Evolutionary conservation across 768 basidiomycete species (phyloP), one percentile per base, ranked within the genome.

Genomic region (Tylopilus cervinicoccineus): DNA sequence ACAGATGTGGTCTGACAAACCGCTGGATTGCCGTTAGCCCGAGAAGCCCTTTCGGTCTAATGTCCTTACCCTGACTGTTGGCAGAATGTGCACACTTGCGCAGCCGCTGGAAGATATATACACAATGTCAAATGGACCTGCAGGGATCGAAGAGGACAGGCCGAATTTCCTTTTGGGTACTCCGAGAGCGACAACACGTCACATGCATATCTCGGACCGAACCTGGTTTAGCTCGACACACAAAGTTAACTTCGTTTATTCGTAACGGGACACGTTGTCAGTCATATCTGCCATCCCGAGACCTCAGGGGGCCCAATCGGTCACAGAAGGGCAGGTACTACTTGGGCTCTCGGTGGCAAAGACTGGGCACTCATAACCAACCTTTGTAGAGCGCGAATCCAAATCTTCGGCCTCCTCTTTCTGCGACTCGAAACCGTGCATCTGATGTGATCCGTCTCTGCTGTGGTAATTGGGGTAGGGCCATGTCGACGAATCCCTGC

Each of bases 381-480:
- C 83, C 74, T 70, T 81, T 72, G 55, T 86, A 78, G 5, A 48
- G 23, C 80, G 67, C 80, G 67, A 65, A 59, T 84, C 80, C 26
- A 88, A 62, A 31, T 60, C 54, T 1, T 48, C 54, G 48, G 88
- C 70, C 40, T 84, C 83, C 6, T 73, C 70, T 14, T 67, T 55
- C 9, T 67, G 62, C 4, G 88, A 69, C 46, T 75, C 73, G 51
- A 87, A 88, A 57, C 84, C 78, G 65, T 3, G 73, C 68, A 61
- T 90, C 89, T 2, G 74, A 68, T 24, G 70, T 56, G 54, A 89
- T 84, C 20, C 85, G 72, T 2, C 65, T 47, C 22, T 73, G 70
- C 0, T 72, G 77, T 13, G 73, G 70, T 5, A 83, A 81, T 63
- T 88, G 88, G 5, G 86, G 84, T 0, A 88, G 68, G 2, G 83